Evolutionary conservation across 192 early-diverging fungal genomes (phyloP).

Genomic region (Backusella liffmaniae): DNA sequence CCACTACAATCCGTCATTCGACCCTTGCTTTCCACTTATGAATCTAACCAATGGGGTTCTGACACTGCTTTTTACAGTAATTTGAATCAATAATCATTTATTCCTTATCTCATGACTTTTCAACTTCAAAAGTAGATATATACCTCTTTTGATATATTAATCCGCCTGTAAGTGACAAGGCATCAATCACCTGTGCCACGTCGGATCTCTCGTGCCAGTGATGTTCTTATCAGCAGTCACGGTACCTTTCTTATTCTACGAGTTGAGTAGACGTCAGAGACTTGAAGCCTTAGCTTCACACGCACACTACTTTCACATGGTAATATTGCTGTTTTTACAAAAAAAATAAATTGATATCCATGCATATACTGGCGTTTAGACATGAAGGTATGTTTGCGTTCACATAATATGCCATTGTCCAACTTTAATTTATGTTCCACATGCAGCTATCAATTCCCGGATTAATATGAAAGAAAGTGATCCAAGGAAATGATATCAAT

Average conservation of each 20-base stretch:
- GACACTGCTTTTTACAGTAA: not conserved
- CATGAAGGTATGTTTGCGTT: not conserved
- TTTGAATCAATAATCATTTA: not conserved
- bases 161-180: not conserved
- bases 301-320: conserved; percentile 4
- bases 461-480: not conserved
- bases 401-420: not conserved
- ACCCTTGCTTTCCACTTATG: not conserved
- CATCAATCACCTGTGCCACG: conserved; percentile 6
- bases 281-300: not conserved
- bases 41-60: not conserved
- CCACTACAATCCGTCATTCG: not conserved
- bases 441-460: not conserved
- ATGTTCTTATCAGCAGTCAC: conserved; percentile 4
- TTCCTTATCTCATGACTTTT: not conserved
- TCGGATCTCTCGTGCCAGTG: not conserved
- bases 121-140: conserved; percentile 8
- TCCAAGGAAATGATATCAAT: not conserved
- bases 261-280: not conserved
- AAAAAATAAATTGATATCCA: not conserved
- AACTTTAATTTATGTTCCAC: not conserved
- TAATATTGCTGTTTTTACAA: not conserved
- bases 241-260: not conserved
- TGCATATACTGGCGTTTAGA: not conserved
- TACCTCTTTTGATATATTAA: not conserved